A percentile compares a stretch with the other conserved stretches of the same genome.
Conservation (phyloP, 768 basidiomycete species). For the Holtermanniella nyarrowii region DNA sequence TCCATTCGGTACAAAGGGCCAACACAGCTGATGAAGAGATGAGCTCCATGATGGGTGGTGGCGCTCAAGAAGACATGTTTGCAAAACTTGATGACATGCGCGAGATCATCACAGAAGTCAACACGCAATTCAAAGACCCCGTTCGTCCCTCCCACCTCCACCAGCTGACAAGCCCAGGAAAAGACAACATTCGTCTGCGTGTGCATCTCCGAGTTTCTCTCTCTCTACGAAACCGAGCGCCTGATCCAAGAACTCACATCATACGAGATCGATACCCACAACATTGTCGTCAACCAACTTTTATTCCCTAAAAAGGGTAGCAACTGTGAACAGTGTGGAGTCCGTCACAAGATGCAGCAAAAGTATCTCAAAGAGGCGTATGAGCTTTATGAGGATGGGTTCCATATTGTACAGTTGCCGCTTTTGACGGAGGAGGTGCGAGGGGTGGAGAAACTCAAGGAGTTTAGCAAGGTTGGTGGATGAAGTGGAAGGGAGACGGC, state of each 20-base stretch:
- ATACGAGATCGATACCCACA: slow-evolving; percentile 89
- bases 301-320: slow-evolving; percentile 82
- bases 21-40: slow-evolving; percentile 48
- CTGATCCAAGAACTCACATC: slow-evolving; percentile 75
- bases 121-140: slow-evolving; percentile 98
- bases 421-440: slow-evolving; percentile 93
- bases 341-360: slow-evolving; percentile 95
- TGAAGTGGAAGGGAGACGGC: background rate
- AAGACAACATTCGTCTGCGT: slow-evolving; percentile 99
- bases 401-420: slow-evolving; percentile 90
- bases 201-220: slow-evolving; percentile 96
- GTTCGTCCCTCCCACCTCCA: slow-evolving; percentile 45
- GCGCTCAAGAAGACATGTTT: slow-evolving; percentile 95
- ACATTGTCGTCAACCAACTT: slow-evolving; percentile 96
- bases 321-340: slow-evolving; percentile 88
- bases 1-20: background rate
- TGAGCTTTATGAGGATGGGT: slow-evolving; percentile 95
- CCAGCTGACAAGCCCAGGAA: slow-evolving; percentile 50
- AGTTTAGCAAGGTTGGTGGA: slow-evolving; percentile 58
- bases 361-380: slow-evolving; percentile 94
- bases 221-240: slow-evolving; percentile 95
- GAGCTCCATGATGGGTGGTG: slow-evolving; percentile 91
- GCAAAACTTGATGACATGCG: slow-evolving; percentile 96
- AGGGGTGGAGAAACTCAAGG: slow-evolving; percentile 82
- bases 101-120: slow-evolving; percentile 93